Conservation (phyloP, 495 filamentous ascomycete genomes). For the Podospora tetraspora region DNA sequence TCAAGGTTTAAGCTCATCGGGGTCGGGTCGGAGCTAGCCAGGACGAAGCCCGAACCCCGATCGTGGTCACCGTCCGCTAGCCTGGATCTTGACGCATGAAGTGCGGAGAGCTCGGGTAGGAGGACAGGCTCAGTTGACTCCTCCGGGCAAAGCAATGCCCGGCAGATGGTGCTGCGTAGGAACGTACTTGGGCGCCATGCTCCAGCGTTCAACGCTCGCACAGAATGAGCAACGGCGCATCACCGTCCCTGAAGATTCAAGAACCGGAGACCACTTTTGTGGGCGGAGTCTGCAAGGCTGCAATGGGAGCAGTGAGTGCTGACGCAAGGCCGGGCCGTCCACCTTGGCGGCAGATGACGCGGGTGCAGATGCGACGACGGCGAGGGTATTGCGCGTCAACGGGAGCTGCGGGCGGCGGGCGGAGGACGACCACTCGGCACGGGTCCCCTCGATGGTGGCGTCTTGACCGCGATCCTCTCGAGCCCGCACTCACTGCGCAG, state of each 20-base stretch:
- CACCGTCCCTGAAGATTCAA: background rate
- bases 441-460: background rate
- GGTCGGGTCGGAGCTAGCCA: background rate
- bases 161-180: background rate
- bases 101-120: background rate
- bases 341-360: background rate
- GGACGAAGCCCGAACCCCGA: background rate
- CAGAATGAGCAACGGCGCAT: background rate
- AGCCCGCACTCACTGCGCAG: background rate
- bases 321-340: background rate
- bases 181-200: background rate
- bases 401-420: no score
- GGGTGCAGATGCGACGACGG: background rate
- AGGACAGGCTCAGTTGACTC: background rate
- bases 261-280: background rate
- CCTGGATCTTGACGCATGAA: background rate
- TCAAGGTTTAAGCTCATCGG: background rate
- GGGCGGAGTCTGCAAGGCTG: background rate
- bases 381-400: background rate
- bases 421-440: background rate
- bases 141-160: background rate
- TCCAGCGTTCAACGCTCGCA: background rate
- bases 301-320: background rate
- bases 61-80: background rate
- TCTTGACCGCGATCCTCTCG: background rate